Evolutionary conservation across 139 green algal species (phyloP).

Genomic region (Medakamo hakoo): DNA sequence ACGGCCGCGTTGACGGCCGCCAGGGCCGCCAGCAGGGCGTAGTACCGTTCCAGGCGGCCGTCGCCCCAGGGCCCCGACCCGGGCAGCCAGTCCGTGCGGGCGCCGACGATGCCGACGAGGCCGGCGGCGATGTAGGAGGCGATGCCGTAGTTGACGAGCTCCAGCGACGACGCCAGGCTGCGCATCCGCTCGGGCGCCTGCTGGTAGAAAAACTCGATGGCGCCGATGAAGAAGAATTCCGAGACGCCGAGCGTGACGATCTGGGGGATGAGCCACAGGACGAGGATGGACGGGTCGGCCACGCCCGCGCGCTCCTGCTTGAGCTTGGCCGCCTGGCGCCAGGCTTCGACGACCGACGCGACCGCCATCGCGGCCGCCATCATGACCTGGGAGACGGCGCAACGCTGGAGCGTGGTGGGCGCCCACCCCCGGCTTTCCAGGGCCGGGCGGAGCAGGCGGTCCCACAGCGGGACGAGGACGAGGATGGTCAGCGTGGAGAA

Average conservation of each 20-base stretch:
- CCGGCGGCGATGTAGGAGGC: not conserved
- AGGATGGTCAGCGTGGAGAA: conserved; percentile 80
- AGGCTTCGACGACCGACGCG: not conserved
- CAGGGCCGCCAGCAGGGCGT: not conserved
- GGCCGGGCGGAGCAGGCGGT: conserved; percentile 49
- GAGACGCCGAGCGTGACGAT: conserved; percentile 67
- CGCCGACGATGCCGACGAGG: not conserved
- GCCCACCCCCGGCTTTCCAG: conserved; percentile 21
- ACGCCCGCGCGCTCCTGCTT: too few species aligned
- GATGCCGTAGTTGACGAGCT: not conserved
- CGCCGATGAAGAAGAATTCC: conserved; percentile 24
- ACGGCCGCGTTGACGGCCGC: not conserved
- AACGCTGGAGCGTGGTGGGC: conserved; percentile 55
- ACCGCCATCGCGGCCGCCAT: not conserved
- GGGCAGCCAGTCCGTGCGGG: not conserved
- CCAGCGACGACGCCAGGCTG: not conserved
- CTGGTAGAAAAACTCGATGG: not conserved
- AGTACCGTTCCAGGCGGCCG: not conserved
- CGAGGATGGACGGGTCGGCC: conserved; percentile 9
- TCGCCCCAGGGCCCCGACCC: not conserved
- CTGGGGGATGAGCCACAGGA: conserved; percentile 59
- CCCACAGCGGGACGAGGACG: conserved; percentile 69
- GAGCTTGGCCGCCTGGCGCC: not conserved
- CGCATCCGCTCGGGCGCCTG: not conserved
- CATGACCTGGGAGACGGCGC: conserved; percentile 46